Evolutionary conservation across 2,329 filamentous ascomycete species (phyloP).

Genomic region (Fusarium bactridioides): DNA sequence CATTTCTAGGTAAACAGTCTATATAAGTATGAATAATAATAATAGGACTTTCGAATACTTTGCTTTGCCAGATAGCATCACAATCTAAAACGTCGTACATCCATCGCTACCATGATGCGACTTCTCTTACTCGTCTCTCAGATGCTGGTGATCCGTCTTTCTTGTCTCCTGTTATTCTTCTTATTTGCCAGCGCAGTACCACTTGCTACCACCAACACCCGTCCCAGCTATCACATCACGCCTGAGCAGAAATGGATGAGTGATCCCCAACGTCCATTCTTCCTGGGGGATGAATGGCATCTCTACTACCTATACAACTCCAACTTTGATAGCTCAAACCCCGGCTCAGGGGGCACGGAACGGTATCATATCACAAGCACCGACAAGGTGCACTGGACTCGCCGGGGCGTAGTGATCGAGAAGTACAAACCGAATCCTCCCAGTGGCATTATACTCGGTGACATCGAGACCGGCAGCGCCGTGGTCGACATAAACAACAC

Average conservation of each 20-base stretch:
- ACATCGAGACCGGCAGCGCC: background rate
- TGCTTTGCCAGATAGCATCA: background rate
- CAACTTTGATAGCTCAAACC: background rate
- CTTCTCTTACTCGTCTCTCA: background rate
- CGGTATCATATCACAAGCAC: background rate
- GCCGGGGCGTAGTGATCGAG: background rate
- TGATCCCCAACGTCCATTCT: background rate
- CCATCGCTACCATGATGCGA: background rate
- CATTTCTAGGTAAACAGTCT: fast-evolving
- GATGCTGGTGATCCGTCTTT: no score
- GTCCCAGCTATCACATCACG: background rate
- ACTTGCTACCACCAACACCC: background rate
- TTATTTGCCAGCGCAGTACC: background rate
- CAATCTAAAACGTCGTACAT: background rate
- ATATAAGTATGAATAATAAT: background rate
- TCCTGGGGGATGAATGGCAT: background rate
- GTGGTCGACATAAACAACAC: background rate
- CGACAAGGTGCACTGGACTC: background rate
- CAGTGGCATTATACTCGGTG: background rate
- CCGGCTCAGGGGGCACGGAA: background rate
- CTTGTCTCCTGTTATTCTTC: background rate
- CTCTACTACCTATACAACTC: background rate
- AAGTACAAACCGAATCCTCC: background rate
- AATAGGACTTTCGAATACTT: fast-evolving
- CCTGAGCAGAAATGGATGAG: background rate